These are phyloP conservation scores for Graphilbum fragrans DNA, from an alignment of 2,329 filamentous ascomycete species.

Conservation along the genomic window DNA sequence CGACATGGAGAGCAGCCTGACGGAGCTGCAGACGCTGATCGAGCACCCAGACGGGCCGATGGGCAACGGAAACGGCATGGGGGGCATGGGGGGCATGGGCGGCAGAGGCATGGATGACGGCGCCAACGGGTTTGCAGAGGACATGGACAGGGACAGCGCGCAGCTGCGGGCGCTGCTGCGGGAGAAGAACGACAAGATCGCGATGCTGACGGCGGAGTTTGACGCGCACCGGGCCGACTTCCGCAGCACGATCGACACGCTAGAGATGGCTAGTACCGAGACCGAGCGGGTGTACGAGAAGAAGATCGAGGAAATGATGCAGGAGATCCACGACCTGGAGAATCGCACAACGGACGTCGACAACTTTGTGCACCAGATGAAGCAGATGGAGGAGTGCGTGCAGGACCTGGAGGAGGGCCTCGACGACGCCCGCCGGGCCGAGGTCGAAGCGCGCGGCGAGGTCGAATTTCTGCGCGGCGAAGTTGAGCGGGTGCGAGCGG, in stretches of 20 bases:
- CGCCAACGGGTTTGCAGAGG: constrained; percentile 31
- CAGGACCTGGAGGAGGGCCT: constrained; percentile 94
- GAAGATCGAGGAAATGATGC: constrained; percentile 74
- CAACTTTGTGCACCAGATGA: constrained; percentile 78
- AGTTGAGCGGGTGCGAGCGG: constrained; percentile 80
- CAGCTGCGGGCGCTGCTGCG: constrained; percentile 73
- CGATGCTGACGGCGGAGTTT: constrained; percentile 85
- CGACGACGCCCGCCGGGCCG: constrained; percentile 85
- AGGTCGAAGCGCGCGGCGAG: constrained; percentile 89
- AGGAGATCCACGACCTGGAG: constrained; percentile 72
- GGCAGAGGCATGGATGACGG: constrained; percentile 15
- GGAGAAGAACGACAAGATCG: constrained; percentile 96
- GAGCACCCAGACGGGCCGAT: constrained; percentile 36
- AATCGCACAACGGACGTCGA: constrained; percentile 82
- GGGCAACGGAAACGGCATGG: constrained; percentile 7
- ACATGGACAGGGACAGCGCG: constrained; percentile 62
- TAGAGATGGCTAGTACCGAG: constrained; percentile 91
- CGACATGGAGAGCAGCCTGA: constrained; percentile 82
- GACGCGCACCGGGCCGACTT: constrained; percentile 93
- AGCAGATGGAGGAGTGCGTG: constrained; percentile 90
- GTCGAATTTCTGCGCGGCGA: constrained; percentile 93
- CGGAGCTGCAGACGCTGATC: constrained; percentile 63
- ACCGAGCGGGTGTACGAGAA: constrained; percentile 94
- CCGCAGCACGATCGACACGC: constrained; percentile 87
- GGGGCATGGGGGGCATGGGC: constrained; percentile 19